phyloP scores from a whole-genome alignment of 2,329 filamentous ascomycete genomes.

The Fusarium torreyae region DNA sequence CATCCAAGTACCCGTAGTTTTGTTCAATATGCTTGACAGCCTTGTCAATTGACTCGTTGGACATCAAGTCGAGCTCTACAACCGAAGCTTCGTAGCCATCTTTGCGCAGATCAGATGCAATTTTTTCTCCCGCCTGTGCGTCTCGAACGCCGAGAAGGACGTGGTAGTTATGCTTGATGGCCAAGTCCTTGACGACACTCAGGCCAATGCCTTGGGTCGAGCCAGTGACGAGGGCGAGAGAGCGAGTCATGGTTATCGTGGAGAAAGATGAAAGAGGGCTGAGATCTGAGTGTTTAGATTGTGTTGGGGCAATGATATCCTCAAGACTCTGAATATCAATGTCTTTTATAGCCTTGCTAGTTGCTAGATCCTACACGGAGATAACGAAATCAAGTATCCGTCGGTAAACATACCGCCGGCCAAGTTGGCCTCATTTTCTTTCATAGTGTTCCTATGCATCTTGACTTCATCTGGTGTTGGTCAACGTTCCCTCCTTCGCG shows the following conservation, averaged over 20 bases:
- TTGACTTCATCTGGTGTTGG: too few species aligned
- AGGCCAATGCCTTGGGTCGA: constrained; percentile 46
- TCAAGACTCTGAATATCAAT: too few species aligned
- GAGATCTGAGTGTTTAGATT: not conserved
- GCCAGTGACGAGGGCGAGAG: constrained; percentile 45
- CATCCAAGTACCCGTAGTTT: constrained; percentile 52
- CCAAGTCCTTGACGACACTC: constrained; percentile 41
- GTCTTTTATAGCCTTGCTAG: too few species aligned
- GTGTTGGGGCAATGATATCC: not conserved
- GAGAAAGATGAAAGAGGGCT: not conserved
- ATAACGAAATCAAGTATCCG: too few species aligned
- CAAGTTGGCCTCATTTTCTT: too few species aligned
- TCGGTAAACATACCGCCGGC: too few species aligned
- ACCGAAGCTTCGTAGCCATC: constrained; percentile 46
- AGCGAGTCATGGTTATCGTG: constrained; percentile 17
- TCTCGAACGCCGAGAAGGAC: constrained; percentile 56
- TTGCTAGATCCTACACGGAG: too few species aligned
- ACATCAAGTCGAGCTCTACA: constrained; percentile 49
- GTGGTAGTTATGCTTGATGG: constrained; percentile 49
- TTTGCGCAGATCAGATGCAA: constrained; percentile 44
- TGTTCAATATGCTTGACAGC: constrained; percentile 45
- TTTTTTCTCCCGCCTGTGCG: constrained; percentile 41
- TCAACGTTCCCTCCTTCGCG: too few species aligned
- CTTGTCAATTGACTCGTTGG: constrained; percentile 48
- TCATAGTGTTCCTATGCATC: too few species aligned